Evolutionary conservation across 1,284 basidiomycete species (phyloP), one percentile per base, ranked within the genome.

Genomic region (Ceratobasidium sp.): DNA sequence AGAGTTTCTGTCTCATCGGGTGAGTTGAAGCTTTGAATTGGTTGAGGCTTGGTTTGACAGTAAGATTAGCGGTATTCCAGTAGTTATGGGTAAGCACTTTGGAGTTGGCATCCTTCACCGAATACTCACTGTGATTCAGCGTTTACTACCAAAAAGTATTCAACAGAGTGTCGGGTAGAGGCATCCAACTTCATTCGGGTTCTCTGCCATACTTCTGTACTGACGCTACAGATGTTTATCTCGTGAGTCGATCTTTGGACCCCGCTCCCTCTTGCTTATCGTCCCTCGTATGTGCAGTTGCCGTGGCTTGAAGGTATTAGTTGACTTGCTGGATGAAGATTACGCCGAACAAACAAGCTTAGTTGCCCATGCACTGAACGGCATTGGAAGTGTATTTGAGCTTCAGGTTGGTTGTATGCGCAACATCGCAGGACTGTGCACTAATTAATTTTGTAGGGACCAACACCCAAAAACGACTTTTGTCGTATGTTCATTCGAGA

Each of bases 401-500:
- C 88, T 99, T 28, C 87, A 88, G 80, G 84, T 85, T n/a, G 31
- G 82, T 77, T 49, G 17, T 23, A 28, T 61, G 56, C 53, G 26
- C 26, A n/a, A 6, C 4, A 73, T 11, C 26, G 2, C 37, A n/a
- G 1, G 6, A 33, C 5, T 10, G 45, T 7, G 39, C 33, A 15
- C 39, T 77, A 53, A 64, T 13, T 45, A 8, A 13, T 33, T 56
- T 13, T n/a, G 11, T 91, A 97, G 84, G 96, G 94, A 66, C 95
- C 97, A 1, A 98, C 96, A 8, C 97, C 96, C 8, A 95, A 98
- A 81, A 98, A 97, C 82, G 97, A 99, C 84, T 98, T 99, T 82
- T 99, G 97, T 82, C 90, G 97, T 20, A 98, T 99, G 94, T 97
- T 99, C 85, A 96, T 98, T 39, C 90, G 95, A 31, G 97, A 98